Percentiles rank a stretch among this genome's conserved stretches.
These are phyloP conservation scores for Scutellaria minor DNA, from an alignment of 257 asterid species.

Conservation along the genomic window DNA sequence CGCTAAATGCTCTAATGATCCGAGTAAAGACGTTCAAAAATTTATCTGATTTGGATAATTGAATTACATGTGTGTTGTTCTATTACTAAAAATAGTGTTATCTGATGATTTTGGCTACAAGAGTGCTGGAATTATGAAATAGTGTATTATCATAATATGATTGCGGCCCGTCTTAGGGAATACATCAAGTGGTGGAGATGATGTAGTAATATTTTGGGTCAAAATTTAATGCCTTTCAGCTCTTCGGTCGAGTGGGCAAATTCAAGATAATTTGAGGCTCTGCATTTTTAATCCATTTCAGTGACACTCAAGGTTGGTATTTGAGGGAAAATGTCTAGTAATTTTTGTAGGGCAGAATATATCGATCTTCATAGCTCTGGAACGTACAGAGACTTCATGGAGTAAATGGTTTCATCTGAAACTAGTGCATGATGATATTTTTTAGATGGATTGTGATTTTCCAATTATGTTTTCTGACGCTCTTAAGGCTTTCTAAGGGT, in stretches of 20 bases:
- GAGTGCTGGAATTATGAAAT: not conserved
- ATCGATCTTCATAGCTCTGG: not conserved
- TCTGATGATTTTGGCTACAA: slow-evolving; percentile 15
- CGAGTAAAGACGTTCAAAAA: not conserved
- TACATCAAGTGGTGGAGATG: slow-evolving; percentile 7
- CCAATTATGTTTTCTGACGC: not conserved
- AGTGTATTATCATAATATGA: slow-evolving; percentile 5
- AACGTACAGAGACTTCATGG: not conserved
- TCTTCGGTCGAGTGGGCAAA: slow-evolving; percentile 6
- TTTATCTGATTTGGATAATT: slow-evolving; percentile 22
- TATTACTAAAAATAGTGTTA: not conserved
- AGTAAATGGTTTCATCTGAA: slow-evolving; percentile 13
- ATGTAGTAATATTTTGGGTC: not conserved
- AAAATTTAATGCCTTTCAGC: not conserved
- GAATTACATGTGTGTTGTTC: not conserved
- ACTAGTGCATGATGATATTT: not conserved
- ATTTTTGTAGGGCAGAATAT: not conserved
- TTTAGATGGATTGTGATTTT: not conserved
- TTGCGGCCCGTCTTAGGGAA: slow-evolving; percentile 17
- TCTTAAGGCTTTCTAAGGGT: not conserved
- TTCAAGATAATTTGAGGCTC: not conserved
- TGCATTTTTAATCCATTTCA: not conserved
- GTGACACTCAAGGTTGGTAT: not conserved
- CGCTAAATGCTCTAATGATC: not conserved
- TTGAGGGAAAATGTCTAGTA: slow-evolving; percentile 14